A percentile compares a stretch with the other conserved stretches of the same genome.
These are phyloP conservation scores for Pholiota molesta DNA, from an alignment of 768 basidiomycete genomes.

Conservation along the genomic window DNA sequence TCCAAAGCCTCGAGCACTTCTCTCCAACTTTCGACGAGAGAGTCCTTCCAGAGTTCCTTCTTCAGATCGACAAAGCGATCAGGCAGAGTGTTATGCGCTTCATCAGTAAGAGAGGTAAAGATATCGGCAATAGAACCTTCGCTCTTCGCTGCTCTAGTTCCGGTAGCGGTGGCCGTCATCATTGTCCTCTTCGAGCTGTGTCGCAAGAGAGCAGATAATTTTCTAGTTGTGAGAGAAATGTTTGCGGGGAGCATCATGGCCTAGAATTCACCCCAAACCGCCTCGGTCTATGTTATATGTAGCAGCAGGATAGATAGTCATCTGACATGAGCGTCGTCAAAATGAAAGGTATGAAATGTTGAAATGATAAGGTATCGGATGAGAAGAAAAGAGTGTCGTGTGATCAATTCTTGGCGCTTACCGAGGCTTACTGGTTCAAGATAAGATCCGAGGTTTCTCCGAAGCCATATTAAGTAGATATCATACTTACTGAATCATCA, in stretches of 20 bases:
- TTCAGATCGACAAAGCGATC: slow-evolving; percentile 64
- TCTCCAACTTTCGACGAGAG: slow-evolving; percentile 54
- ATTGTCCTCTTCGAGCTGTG: neutral
- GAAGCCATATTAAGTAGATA: too few species aligned
- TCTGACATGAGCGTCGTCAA: too few species aligned
- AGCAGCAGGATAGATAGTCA: too few species aligned
- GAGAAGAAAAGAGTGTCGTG: too few species aligned
- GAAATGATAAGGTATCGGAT: too few species aligned
- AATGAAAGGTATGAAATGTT: too few species aligned
- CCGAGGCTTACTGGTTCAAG: too few species aligned
- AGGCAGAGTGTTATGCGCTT: slow-evolving; percentile 46
- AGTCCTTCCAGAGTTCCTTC: slow-evolving; percentile 49
- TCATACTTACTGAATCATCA: too few species aligned
- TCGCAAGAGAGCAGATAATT: neutral
- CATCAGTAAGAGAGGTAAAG: slow-evolving; percentile 41
- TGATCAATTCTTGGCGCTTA: too few species aligned
- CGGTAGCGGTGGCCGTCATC: slow-evolving; percentile 1
- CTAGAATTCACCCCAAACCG: neutral
- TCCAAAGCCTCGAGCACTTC: slow-evolving; percentile 55
- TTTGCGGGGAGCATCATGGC: neutral
- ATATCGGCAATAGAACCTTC: slow-evolving; percentile 44
- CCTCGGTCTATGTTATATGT: too few species aligned
- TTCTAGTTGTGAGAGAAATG: neutral
- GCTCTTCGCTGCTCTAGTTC: slow-evolving; percentile 31
- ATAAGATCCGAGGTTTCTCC: too few species aligned